Evolutionary conservation across 2,329 filamentous ascomycete genomes (phyloP).

Genomic region (Aphanocladium album): DNA sequence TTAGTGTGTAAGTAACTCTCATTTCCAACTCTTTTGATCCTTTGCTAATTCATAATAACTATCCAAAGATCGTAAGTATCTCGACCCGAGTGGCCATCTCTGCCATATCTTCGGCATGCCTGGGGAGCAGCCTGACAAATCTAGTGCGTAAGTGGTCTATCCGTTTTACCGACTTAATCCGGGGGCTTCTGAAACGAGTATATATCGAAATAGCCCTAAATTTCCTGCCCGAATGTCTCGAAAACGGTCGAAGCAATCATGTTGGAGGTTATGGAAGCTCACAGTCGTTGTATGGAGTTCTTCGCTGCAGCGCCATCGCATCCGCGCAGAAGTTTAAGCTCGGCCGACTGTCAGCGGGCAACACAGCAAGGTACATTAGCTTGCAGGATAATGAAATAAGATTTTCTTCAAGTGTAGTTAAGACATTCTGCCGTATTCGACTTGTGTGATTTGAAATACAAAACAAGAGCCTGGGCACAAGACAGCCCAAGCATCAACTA

Average conservation of each 20-base stretch:
- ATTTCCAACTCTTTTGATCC: background rate
- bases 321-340: background rate
- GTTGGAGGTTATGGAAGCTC: background rate
- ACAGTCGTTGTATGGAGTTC: background rate
- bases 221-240: background rate
- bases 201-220: background rate
- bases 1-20: background rate
- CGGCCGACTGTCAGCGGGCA: background rate
- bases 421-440: background rate
- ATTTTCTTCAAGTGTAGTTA: background rate
- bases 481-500: background rate
- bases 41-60: background rate
- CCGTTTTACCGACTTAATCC: background rate
- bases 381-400: background rate
- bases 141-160: background rate
- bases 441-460: background rate
- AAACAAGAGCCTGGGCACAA: too few relatives aligned
- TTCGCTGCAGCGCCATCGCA: background rate
- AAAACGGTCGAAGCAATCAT: background rate
- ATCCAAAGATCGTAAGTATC: background rate
- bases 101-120: background rate
- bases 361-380: background rate
- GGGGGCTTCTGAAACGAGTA: background rate
- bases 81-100: background rate
- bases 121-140: background rate